Percentiles rank a stretch among this genome's conserved stretches.
Conservation (phyloP, 2,329 filamentous ascomycete genomes). For the Sporothrix brasiliensis region DNA sequence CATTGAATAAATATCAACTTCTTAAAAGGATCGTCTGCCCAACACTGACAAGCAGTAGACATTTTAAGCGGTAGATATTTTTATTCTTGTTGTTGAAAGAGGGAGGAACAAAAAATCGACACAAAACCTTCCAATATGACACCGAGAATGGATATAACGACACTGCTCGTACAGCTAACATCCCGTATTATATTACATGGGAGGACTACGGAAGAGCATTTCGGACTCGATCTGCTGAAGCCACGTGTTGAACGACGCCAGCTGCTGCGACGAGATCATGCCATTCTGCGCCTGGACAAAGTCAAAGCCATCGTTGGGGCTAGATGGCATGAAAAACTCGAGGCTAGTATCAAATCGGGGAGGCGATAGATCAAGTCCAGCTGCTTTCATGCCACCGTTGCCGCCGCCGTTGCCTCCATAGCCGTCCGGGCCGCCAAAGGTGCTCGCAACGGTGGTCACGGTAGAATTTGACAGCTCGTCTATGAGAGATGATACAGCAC, state of each 20-base stretch:
- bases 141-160: no score
- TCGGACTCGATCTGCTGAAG: constrained; percentile 7
- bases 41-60: background rate
- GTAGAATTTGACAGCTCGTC: constrained; percentile 5
- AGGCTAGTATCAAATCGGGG: background rate
- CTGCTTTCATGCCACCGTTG: background rate
- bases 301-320: constrained; percentile 2
- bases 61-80: background rate
- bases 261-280: constrained; percentile 6
- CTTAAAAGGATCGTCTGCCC: background rate
- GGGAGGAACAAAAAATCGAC: background rate
- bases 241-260: constrained; percentile 11
- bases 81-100: background rate
- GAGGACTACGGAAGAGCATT: constrained; percentile 8
- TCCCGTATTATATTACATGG: background rate
- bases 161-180: no score
- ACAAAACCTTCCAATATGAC: background rate
- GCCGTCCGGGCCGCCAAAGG: background rate
- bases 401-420: background rate
- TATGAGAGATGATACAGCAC: constrained; percentile 4
- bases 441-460: background rate
- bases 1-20: background rate
- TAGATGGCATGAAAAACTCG: constrained; percentile 1
- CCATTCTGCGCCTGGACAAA: constrained; percentile 8
- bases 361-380: background rate